Evolutionary conservation across 2,329 filamentous ascomycete species (phyloP), one percentile per base, ranked within the genome.

Genomic region (Parastagonospora avenae): DNA sequence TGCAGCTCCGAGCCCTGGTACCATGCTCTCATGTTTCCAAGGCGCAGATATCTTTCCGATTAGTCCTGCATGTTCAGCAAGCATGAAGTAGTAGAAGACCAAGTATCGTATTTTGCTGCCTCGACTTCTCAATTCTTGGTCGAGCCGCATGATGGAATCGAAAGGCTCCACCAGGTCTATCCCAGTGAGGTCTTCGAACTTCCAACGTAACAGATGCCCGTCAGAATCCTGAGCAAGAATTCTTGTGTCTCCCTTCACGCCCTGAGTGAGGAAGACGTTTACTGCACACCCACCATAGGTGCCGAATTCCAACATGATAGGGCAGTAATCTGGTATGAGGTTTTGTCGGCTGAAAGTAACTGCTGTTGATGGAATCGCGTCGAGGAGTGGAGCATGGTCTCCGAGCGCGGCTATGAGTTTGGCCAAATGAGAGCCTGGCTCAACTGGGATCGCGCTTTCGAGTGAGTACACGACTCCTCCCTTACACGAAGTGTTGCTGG

Each of bases 21-120:
- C 16, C 19, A 55, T 48, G 2, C 19, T 37, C 12, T 38, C 32
- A 14, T 24, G 14, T n/a, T 30, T 19, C n/a, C 48, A 27, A 1
- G 9, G 27, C 0, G 55, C n/a, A 2, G 12, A n/a, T 5, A 48
- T 50, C 24, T 45, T 15, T 2, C 31, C 35, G 9, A 56, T 54
- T 6, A 54, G 10, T 2, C 53, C 54, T n/a, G 47, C 28, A n/a
- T 52, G 46, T 16, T 59, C 53, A 4, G 56, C 53, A 9, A 59
- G 33, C 27, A 56, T 50, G 38, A 54, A 56, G 14, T 54, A 57
- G 39, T 59, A 59, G 3, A 37, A 46, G 1, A 59, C 27, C 2
- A 59, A 15, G 28, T 38, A 47, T 7, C 48, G 41, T 9, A 54
- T 42, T 29, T 54, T 59, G 3, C 42, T 50, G 8, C 41, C 42